Percentiles rank a stretch among this genome's conserved stretches.
Conservation (phyloP, 2,329 filamentous ascomycete genomes). For the Byssothecium circinans region DNA sequence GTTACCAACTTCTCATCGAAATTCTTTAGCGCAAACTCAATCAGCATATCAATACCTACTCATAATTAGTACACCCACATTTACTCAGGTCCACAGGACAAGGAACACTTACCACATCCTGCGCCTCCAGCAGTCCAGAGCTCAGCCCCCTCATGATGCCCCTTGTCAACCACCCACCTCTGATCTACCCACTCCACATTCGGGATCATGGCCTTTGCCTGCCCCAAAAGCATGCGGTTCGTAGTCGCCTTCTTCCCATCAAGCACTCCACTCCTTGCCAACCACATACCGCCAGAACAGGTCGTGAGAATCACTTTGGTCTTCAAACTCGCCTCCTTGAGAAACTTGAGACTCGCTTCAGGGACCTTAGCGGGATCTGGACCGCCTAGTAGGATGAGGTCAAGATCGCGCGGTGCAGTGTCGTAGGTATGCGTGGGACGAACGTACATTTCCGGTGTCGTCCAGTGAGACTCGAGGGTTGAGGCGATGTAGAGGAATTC, state of each 20-base stretch:
- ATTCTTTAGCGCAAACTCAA: constrained; percentile 22
- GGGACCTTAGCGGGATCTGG: constrained; percentile 36
- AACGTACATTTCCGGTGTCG: constrained; percentile 38
- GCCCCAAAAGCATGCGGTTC: constrained; percentile 36
- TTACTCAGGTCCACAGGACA: background rate
- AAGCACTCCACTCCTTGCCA: constrained; percentile 42
- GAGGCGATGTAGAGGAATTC: constrained; percentile 46
- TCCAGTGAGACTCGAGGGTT: constrained; percentile 33
- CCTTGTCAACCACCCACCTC: constrained; percentile 43
- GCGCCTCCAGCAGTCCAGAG: constrained; percentile 47
- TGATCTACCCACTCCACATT: constrained; percentile 44
- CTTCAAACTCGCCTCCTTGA: constrained; percentile 37
- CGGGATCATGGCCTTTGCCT: constrained; percentile 34
- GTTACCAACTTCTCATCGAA: constrained; percentile 24
- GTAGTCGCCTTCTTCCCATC: constrained; percentile 46
- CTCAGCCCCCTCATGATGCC: constrained; percentile 35
- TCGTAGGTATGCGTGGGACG: constrained; percentile 41
- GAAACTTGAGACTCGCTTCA: constrained; percentile 38
- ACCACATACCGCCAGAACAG: constrained; percentile 46
- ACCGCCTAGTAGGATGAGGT: constrained; percentile 46
- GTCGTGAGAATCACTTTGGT: constrained; percentile 45
- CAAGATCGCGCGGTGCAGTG: constrained; percentile 46
- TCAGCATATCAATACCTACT: constrained; percentile 28
- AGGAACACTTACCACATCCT: constrained; percentile 33
- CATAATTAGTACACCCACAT: background rate